These are phyloP conservation scores for Naganishia cerealis DNA, from an alignment of 1,284 basidiomycete genomes.

Conservation along the genomic window DNA sequence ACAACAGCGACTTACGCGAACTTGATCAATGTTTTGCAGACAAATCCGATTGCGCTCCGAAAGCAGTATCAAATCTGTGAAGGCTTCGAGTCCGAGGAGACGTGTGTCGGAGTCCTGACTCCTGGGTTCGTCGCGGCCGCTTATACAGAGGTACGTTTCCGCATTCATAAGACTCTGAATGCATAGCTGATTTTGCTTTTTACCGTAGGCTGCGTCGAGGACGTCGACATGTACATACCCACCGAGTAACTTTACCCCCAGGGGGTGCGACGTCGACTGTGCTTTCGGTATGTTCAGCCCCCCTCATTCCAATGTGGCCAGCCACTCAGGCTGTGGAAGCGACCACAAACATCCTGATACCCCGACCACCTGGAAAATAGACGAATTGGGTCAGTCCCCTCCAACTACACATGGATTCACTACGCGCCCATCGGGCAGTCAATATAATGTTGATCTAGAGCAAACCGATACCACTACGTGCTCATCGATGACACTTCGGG, in stretches of 20 bases:
- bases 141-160: neutral
- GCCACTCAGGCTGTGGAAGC: slow-evolving; percentile 9
- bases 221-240: slow-evolving; percentile 4
- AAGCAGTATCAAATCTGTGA: neutral
- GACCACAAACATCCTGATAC: slow-evolving; percentile 29
- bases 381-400: slow-evolving; percentile 38
- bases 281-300: slow-evolving; percentile 16
- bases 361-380: slow-evolving; percentile 35
- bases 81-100: neutral
- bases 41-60: neutral
- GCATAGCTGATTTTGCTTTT: neutral
- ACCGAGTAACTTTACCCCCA: slow-evolving; percentile 7
- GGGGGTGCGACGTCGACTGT: slow-evolving; percentile 6
- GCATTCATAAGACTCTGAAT: neutral
- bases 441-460: slow-evolving; percentile 60
- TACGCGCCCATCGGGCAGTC: neutral
- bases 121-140: neutral
- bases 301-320: too few species aligned
- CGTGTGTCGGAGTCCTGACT: neutral
- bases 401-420: neutral
- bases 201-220: neutral
- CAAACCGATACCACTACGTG: slow-evolving; percentile 82
- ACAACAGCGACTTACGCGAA: neutral
- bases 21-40: neutral
- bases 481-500: slow-evolving; percentile 62